Evolutionary conservation across 2,329 filamentous ascomycete genomes (phyloP), one percentile per base, ranked within the genome.

Genomic region (Aureobasidium leucospermi): DNA sequence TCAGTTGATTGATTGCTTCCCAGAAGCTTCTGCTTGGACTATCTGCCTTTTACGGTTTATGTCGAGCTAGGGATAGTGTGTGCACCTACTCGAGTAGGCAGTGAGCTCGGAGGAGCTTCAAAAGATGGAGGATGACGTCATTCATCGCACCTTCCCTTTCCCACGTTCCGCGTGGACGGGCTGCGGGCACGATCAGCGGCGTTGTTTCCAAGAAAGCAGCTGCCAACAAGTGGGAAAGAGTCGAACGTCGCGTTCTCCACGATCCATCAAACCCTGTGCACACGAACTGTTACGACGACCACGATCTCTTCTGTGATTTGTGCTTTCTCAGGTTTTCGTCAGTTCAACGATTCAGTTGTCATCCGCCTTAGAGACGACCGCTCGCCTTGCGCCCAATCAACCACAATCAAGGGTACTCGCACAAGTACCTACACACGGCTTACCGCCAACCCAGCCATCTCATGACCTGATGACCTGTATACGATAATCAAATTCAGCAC

Each of bases 381-480:
- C 34, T 28, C 47, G 47, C 16, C 47, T 49, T n/a, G 48, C 34
- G 34, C 48, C 48, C 34, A 6, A 38, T n/a, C 34, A 19, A 16
- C 19, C 19, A 31, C 36, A 39, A 29, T 4, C 48, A 41, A 41
- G 13, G 42, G 28, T 52, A 52, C 48, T 41, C 13, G 6, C 29
- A 16, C 48, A 52, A 52, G 36, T 52, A 52, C 48, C 23, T 5
- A 10, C 19, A 52, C 48, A 41, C 48, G 34, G 19, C 52, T 36
- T 56, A 16, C 41, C 39, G 41, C 52, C 41, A n/a, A 32, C 7
- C 19, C 6, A 45, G 52, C 52, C 16, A 36, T 31, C 48, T 38
- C 42, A 45, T 52, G 47, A 52, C 42, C 49, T 52, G 39, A 60
- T 60, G 47, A 51, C 39, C 58, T 53, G 47, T 60, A 36, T 38